phyloP scores from a whole-genome alignment of 768 basidiomycete genomes.

The Boletus barrowsii region DNA sequence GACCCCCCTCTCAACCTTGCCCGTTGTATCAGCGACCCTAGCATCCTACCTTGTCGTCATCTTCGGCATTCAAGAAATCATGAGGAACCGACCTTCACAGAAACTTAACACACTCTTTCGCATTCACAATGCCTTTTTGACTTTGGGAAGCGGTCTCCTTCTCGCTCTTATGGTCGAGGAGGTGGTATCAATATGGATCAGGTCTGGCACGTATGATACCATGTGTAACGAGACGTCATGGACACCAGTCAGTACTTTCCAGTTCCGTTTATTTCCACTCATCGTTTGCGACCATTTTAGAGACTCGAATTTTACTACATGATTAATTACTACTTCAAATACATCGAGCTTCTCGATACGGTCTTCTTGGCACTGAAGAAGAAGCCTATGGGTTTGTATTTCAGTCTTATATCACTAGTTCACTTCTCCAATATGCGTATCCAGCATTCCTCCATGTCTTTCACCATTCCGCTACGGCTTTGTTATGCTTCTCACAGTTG shows the following conservation, averaged over 20 bases:
- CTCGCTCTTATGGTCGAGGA: constrained; percentile 91
- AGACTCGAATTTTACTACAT: constrained; percentile 95
- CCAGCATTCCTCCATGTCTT: constrained; percentile 97
- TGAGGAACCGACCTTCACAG: constrained; percentile 72
- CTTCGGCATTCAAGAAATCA: constrained; percentile 79
- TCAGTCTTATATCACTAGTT: not conserved
- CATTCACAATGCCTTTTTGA: constrained; percentile 86
- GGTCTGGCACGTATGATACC: constrained; percentile 67
- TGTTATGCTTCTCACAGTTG: constrained; percentile 92
- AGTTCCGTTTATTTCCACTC: not conserved
- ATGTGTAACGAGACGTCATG: constrained; percentile 78
- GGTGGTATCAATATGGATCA: constrained; percentile 75
- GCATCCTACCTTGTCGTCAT: constrained; percentile 82
- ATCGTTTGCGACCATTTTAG: constrained; percentile 37
- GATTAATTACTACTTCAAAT: constrained; percentile 99
- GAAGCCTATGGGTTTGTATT: constrained; percentile 82
- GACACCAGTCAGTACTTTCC: constrained; percentile 68
- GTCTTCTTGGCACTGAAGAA: constrained; percentile 98
- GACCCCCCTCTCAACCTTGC: constrained; percentile 58
- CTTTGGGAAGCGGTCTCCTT: constrained; percentile 77
- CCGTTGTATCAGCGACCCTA: constrained; percentile 67
- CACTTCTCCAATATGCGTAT: constrained; percentile 3
- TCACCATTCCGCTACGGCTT: constrained; percentile 97
- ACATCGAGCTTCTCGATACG: constrained; percentile 94
- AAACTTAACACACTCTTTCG: constrained; percentile 85